Evolutionary conservation across 768 basidiomycete species (phyloP), one percentile per base, ranked within the genome.

Genomic region (Russula lepida): DNA sequence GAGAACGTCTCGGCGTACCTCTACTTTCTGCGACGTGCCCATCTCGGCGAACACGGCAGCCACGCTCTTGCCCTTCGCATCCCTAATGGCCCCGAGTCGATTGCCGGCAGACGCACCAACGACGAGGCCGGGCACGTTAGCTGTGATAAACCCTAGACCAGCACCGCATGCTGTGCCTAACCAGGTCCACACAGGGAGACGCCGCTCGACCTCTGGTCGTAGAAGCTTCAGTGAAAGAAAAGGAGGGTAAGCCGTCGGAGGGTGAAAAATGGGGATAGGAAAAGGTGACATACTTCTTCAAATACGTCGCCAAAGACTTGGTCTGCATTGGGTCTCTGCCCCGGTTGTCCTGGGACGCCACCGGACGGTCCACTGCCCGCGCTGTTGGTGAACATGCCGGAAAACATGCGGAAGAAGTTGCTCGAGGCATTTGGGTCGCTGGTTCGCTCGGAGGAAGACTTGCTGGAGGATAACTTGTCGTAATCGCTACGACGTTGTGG

Each of bases 1-100:
- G 3, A 17, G 11, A 17, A 8, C 2, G 9, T 48, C 30, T 17
- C 48, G 7, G 69, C 77, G 65, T 68, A 91, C 93, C 83, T 95
- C 89, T 51, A 93, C 92, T 71, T 91, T 95, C 78, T 94, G 88
- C 54, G 75, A 76, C 2, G 84, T 81, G 19, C 84, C 86, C 27
- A 97, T 78, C 23, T 88, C 81, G 49, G 77, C 74, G 71, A 98
- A 98, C 19, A 97, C 94, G 9, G 87, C 81, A 2, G 89, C 92
- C 25, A 98, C 93, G 63, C 88, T 88, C 79, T 91, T 92, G 11
- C 94, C 89, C 76, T 98, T 98, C 4, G 94, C 94, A 69, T 98
- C 94, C 59, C 94, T 79, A 50, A 98, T 78, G 3, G 93, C 92
- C 46, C 94, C 94, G 30, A 97, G 74, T n/a, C 91, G 78, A 70